A percentile compares a stretch with the other conserved stretches of the same genome.
These are phyloP conservation scores for Breynia disticha DNA, from an alignment of 441 rosid species.

Conservation along the genomic window DNA sequence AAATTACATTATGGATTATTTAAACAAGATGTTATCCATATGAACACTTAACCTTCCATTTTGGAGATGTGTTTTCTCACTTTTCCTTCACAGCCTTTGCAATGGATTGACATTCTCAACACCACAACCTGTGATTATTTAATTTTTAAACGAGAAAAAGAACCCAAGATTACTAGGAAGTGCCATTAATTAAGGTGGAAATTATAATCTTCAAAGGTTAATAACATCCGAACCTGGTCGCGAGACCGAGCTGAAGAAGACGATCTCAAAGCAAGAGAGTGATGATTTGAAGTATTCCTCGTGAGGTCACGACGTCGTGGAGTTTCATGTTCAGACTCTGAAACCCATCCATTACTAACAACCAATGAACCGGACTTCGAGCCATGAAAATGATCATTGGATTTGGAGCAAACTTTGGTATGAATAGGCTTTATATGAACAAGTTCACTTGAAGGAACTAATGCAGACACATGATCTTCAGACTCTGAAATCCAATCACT, in stretches of 20 bases:
- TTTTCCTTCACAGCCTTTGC: slow-evolving; percentile 97
- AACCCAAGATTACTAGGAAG: neutral
- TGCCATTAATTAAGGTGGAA: neutral
- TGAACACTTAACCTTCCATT: slow-evolving; percentile 66
- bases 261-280: slow-evolving; percentile 37
- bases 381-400: neutral
- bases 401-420: neutral
- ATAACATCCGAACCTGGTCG: slow-evolving; percentile 31
- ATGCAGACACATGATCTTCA: slow-evolving; percentile 15
- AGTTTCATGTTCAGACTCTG: slow-evolving; percentile 13
- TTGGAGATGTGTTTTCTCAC: slow-evolving; percentile 79
- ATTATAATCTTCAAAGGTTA: neutral
- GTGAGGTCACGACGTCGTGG: slow-evolving; percentile 18
- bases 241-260: slow-evolving; percentile 35
- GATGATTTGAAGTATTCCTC: slow-evolving; percentile 19
- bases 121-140: slow-evolving; percentile 58
- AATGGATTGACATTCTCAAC: slow-evolving; percentile 80
- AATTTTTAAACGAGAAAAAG: neutral
- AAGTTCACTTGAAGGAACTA: slow-evolving; percentile 10
- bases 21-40: neutral
- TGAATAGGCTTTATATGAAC: slow-evolving; percentile 6
- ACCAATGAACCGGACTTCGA: slow-evolving; percentile 7
- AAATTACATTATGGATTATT: neutral
- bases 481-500: slow-evolving; percentile 40
- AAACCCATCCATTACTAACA: slow-evolving; percentile 3